Percentiles rank a stretch among this genome's conserved stretches.
Evolutionary conservation across 148 eudicot genomes (phyloP).

Genomic region (Bassia scoparia): DNA sequence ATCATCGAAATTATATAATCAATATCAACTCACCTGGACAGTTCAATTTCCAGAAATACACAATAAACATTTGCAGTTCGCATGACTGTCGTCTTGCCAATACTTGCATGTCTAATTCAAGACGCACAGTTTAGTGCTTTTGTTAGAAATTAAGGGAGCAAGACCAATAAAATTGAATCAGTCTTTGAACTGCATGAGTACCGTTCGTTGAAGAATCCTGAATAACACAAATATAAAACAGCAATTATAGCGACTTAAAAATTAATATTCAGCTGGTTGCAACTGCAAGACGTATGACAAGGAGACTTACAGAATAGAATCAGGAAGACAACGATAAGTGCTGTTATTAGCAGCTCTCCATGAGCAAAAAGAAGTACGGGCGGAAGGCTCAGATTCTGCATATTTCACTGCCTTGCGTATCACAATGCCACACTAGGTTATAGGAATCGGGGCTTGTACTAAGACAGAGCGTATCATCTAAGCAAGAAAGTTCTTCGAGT

Average conservation of each 20-base stretch:
- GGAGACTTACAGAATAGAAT: not conserved
- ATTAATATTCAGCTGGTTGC: not conserved
- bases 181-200: no score
- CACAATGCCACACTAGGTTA: not conserved
- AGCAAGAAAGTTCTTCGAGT: not conserved
- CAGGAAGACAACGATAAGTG: not conserved
- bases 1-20: not conserved
- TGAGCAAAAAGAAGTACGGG: not conserved
- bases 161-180: no score
- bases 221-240: not conserved
- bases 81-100: not conserved
- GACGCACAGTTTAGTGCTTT: not conserved
- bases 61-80: not conserved
- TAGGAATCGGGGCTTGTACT: not conserved
- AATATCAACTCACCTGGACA: not conserved
- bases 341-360: not conserved
- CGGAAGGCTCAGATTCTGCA: not conserved
- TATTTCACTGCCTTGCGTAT: not conserved
- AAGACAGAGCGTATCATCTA: not conserved
- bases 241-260: no score
- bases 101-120: not conserved
- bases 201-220: not conserved
- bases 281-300: not conserved
- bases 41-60: not conserved
- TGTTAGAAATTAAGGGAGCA: not conserved